Percentiles rank a stretch among this genome's conserved stretches.
Conservation (phyloP, 2,329 filamentous ascomycete species). For the Myriosclerotinia scirpicola region DNA sequence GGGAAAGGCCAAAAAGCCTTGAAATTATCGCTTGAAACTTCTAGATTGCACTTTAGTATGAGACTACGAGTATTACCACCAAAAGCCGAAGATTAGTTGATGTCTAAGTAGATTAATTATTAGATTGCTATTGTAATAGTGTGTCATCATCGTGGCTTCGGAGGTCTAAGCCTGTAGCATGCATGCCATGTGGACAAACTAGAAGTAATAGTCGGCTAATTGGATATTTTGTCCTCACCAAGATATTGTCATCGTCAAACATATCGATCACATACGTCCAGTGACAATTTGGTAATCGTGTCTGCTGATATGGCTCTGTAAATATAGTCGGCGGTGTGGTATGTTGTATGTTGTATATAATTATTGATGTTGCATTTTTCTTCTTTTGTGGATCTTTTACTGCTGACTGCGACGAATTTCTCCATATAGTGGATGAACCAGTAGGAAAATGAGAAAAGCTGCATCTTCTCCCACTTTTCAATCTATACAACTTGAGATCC, state of each 20-base stretch:
- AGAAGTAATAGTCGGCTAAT: slow-evolving; percentile 15
- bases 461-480: slow-evolving; percentile 14
- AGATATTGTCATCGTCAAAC: slow-evolving; percentile 4
- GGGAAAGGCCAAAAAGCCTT: not conserved
- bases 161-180: slow-evolving; percentile 15
- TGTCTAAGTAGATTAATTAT: slow-evolving; percentile 13
- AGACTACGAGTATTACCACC: slow-evolving; percentile 2
- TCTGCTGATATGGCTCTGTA: slow-evolving; percentile 1
- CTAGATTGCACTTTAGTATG: slow-evolving; percentile 3
- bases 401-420: slow-evolving; percentile 17
- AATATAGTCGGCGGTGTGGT: slow-evolving; percentile 14
- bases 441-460: slow-evolving; percentile 3
- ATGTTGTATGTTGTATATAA: not conserved
- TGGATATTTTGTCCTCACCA: slow-evolving; percentile 7
- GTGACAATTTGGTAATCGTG: not conserved
- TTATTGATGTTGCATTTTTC: slow-evolving; percentile 18
- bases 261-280: slow-evolving; percentile 1
- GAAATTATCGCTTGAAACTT: slow-evolving; percentile 10
- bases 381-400: slow-evolving; percentile 3
- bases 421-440: slow-evolving; percentile 11
- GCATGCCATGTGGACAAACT: slow-evolving; percentile 10
- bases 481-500: not conserved
- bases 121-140: not conserved
- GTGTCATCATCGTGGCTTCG: slow-evolving; percentile 21
- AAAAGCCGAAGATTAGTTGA: slow-evolving; percentile 9